Evolutionary conservation across 2,329 filamentous ascomycete genomes (phyloP).

Genomic region (Davidsoniella australis): DNA sequence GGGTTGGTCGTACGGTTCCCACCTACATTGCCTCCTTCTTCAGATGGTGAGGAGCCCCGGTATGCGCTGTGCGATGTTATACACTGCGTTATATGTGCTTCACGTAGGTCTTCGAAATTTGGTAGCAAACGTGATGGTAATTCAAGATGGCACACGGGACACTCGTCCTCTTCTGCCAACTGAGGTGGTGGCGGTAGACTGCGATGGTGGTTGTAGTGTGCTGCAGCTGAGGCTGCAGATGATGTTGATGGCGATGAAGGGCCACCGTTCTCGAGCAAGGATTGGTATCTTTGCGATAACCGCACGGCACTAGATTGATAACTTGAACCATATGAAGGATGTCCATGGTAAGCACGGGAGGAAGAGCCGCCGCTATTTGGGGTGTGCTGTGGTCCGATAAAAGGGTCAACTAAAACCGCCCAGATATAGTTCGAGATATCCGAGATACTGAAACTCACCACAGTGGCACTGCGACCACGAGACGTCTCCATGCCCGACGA

Average conservation of each 20-base stretch:
- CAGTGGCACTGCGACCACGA: slow-evolving; percentile 30
- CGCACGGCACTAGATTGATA: slow-evolving; percentile 5
- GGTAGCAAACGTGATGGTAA: slow-evolving; percentile 40
- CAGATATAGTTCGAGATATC: slow-evolving; percentile 2
- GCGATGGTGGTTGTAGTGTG: slow-evolving; percentile 18
- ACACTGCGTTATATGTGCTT: slow-evolving; percentile 41
- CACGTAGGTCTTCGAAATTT: slow-evolving; percentile 37
- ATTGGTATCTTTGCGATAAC: slow-evolving; percentile 16
- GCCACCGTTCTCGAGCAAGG: slow-evolving; percentile 19
- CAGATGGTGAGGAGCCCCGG: slow-evolving; percentile 1
- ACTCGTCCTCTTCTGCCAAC: slow-evolving; percentile 58
- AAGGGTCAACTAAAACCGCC: slow-evolving; percentile 6
- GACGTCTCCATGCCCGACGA: slow-evolving; percentile 13
- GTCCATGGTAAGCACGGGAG: slow-evolving; percentile 8
- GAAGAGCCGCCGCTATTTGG: slow-evolving; percentile 1
- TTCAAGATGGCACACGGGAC: slow-evolving; percentile 58
- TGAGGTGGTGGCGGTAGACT: slow-evolving; percentile 29
- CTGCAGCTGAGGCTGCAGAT: slow-evolving; percentile 21
- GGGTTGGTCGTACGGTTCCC: background rate
- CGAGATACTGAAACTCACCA: slow-evolving; percentile 24
- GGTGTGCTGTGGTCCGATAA: slow-evolving; percentile 3
- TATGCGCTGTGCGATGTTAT: slow-evolving; percentile 38
- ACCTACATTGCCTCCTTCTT: background rate
- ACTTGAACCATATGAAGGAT: slow-evolving; percentile 13
- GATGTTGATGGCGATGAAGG: slow-evolving; percentile 19